phyloP scores from a whole-genome alignment of 805 yeast genomes.

The Scheffersomyces ergatensis region DNA sequence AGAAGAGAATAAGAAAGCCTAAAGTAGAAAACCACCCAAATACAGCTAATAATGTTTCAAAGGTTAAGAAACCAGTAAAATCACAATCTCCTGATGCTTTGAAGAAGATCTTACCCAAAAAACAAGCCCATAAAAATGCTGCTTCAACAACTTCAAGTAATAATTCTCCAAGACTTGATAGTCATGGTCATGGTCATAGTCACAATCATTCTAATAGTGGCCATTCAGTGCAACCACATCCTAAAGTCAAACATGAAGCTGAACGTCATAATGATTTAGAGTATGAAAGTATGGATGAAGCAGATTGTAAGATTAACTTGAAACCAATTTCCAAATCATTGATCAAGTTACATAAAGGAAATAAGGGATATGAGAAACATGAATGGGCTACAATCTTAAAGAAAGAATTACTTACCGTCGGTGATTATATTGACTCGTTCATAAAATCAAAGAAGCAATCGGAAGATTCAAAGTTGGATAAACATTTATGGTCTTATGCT shows the following conservation, averaged over 20 bases:
- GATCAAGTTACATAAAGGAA: conserved; percentile 65
- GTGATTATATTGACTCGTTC: conserved; percentile 53
- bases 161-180: conserved; percentile 1
- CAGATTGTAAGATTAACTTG: conserved; percentile 56
- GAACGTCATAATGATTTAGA: conserved; percentile 44
- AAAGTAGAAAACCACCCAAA: conserved; percentile 3
- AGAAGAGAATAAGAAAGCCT: conserved; percentile 14
- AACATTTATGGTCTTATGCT: conserved; percentile 83
- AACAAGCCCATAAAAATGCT: not conserved
- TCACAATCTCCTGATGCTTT: conserved; percentile 6
- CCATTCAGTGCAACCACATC: too few species aligned
- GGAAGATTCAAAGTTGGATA: conserved; percentile 42
- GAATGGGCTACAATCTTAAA: conserved; percentile 76
- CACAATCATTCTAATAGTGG: too few species aligned
- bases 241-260: conserved; percentile 1
- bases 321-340: conserved; percentile 68
- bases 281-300: conserved; percentile 78
- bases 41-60: conserved; percentile 1
- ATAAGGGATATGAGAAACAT: conserved; percentile 66
- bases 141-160: not conserved
- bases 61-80: conserved; percentile 1
- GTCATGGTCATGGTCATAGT: conserved; percentile 1
- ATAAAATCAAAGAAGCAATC: conserved; percentile 10
- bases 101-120: conserved; percentile 5
- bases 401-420: conserved; percentile 67